Evolutionary conservation across 2,329 filamentous ascomycete species (phyloP).

Genomic region (Paracorniculantispora psalliotae): DNA sequence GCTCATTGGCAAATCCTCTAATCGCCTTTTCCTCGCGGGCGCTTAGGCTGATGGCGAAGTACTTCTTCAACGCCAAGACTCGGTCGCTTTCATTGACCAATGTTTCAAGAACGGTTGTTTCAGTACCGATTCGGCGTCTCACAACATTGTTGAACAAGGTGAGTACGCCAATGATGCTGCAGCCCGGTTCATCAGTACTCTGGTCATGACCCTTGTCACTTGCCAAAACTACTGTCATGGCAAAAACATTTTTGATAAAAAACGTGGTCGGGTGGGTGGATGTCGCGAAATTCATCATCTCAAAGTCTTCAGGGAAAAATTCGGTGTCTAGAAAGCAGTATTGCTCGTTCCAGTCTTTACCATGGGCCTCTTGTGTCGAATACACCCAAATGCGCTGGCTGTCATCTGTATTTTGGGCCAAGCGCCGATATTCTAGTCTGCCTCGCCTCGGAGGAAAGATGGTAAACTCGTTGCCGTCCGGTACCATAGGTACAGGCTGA

Average conservation of each 20-base stretch:
- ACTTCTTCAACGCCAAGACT: slow-evolving; percentile 41
- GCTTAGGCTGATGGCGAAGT: slow-evolving; percentile 44
- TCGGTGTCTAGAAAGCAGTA: slow-evolving; percentile 50
- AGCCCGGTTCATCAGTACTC: background rate
- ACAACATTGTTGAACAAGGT: slow-evolving; percentile 42
- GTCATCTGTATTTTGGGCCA: slow-evolving; percentile 29
- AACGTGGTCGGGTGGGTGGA: slow-evolving; percentile 31
- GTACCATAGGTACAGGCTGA: slow-evolving; percentile 26
- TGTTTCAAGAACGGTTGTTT: slow-evolving; percentile 35
- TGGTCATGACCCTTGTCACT: no score
- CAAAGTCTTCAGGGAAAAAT: slow-evolving; percentile 42
- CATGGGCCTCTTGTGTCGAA: slow-evolving; percentile 23
- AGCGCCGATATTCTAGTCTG: slow-evolving; percentile 33
- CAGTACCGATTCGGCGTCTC: slow-evolving; percentile 35
- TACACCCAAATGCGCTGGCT: slow-evolving; percentile 36
- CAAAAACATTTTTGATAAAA: slow-evolving; percentile 35
- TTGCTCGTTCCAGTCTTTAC: slow-evolving; percentile 37
- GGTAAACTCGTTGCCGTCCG: slow-evolving; percentile 19
- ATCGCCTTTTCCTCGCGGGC: slow-evolving; percentile 45
- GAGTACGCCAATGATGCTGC: slow-evolving; percentile 31
- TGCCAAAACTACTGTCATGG: slow-evolving; percentile 26
- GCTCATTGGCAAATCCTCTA: background rate
- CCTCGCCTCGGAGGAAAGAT: slow-evolving; percentile 42
- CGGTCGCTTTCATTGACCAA: slow-evolving; percentile 44
- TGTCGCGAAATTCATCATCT: slow-evolving; percentile 39